phyloP scores from a whole-genome alignment of 768 basidiomycete species.

The Dioszegia aurantiaca region DNA sequence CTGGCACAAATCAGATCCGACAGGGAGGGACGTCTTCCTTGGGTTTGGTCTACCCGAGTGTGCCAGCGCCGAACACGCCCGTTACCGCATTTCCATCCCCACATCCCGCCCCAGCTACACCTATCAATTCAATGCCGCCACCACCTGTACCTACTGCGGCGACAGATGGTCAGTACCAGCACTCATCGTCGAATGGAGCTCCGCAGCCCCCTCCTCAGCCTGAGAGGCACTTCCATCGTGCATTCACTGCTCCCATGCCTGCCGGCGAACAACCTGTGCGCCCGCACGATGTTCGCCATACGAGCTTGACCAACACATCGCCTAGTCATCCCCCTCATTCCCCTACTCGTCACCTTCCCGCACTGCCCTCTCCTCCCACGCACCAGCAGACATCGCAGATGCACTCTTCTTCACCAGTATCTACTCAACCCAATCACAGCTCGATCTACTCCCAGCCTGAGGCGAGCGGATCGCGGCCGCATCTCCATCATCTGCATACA shows the following conservation, averaged over 20 bases:
- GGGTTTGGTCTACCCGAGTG: conserved; percentile 17
- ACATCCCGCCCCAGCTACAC: conserved; percentile 14
- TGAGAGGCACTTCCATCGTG: conserved; percentile 38
- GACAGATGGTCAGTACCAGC: conserved; percentile 6
- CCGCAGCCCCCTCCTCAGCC: conserved; percentile 46
- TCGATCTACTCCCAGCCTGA: conserved; percentile 8
- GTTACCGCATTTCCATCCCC: conserved; percentile 15
- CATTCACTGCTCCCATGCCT: conserved; percentile 32
- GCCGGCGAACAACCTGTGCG: conserved; percentile 8
- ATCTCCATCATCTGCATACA: conserved; percentile 4
- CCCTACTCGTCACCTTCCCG: conserved; percentile 10
- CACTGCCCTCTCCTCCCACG: conserved; percentile 7
- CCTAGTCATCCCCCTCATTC: background rate
- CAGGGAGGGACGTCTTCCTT: background rate
- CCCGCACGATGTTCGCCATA: conserved; percentile 20
- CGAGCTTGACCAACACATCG: conserved; percentile 15
- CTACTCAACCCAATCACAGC: conserved; percentile 5
- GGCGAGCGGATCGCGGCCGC: background rate
- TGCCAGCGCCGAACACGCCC: conserved; percentile 42
- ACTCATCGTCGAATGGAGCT: conserved; percentile 8
- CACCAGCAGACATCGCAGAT: background rate
- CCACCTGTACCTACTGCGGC: conserved; percentile 3
- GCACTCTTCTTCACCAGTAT: background rate
- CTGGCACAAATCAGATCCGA: background rate
- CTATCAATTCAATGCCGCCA: background rate